Conservation (phyloP, 2,329 filamentous ascomycete genomes). For the Mycosphaerella arachidis region DNA sequence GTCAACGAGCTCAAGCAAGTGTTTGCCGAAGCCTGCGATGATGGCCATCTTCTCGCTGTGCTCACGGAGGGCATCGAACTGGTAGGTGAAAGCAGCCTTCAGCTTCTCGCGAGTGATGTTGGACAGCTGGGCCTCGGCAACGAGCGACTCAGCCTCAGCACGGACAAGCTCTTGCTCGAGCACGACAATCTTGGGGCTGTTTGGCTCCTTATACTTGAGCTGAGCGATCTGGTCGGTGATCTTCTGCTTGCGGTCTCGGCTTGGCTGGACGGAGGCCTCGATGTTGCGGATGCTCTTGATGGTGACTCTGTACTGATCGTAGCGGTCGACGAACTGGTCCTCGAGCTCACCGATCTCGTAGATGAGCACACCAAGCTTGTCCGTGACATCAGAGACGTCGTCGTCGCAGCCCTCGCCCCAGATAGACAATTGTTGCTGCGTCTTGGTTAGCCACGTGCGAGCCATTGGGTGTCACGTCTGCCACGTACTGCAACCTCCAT, state of each 20-base stretch:
- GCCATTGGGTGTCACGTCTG: neutral
- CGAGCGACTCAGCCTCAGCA: slow-evolving; percentile 96
- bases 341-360: slow-evolving; percentile 98
- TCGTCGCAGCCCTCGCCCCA: slow-evolving; percentile 97
- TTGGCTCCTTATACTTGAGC: slow-evolving; percentile 99
- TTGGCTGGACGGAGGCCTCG: slow-evolving; percentile 95
- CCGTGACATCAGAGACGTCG: slow-evolving; percentile 96
- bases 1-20: slow-evolving; percentile 93
- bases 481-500: slow-evolving; percentile 93
- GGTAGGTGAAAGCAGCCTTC: slow-evolving; percentile 96
- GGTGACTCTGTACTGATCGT: slow-evolving; percentile 97
- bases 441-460: neutral
- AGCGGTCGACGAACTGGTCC: slow-evolving; percentile 96
- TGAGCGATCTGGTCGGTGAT: slow-evolving; percentile 98
- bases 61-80: slow-evolving; percentile 95
- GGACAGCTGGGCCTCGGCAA: slow-evolving; percentile 94
- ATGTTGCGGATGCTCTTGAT: slow-evolving; percentile 99
- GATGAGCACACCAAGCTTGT: slow-evolving; percentile 93
- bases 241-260: slow-evolving; percentile 97
- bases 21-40: slow-evolving; percentile 95
- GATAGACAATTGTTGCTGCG: slow-evolving; percentile 92
- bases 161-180: slow-evolving; percentile 98
- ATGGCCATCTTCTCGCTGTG: slow-evolving; percentile 98
- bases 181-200: slow-evolving; percentile 94
- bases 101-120: slow-evolving; percentile 99